A percentile compares a stretch with the other conserved stretches of the same genome.
Evolutionary conservation across 2,329 filamentous ascomycete species (phyloP).

Genomic region (Trichophyton schoenleinii): DNA sequence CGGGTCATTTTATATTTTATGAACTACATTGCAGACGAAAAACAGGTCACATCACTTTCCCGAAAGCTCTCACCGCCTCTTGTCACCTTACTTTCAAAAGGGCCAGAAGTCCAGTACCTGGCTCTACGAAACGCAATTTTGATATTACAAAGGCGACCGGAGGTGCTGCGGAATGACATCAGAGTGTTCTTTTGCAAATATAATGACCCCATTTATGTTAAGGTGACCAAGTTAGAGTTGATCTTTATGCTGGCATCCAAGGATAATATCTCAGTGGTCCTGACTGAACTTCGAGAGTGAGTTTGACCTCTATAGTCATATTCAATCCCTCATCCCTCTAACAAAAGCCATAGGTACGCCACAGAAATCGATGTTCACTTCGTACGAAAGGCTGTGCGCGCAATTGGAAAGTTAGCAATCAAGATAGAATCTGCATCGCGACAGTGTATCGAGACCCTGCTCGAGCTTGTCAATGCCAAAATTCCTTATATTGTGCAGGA

Average conservation of each 20-base stretch:
- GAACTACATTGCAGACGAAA: constrained; percentile 94
- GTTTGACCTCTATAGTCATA: constrained; percentile 16
- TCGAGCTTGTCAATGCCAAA: constrained; percentile 94
- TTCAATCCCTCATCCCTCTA: not conserved
- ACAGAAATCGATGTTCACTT: constrained; percentile 99
- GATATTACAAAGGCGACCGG: constrained; percentile 82
- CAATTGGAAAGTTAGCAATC: constrained; percentile 95
- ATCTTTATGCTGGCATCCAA: constrained; percentile 98
- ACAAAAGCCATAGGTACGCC: constrained; percentile 47
- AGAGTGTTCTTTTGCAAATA: constrained; percentile 99
- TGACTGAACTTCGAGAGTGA: constrained; percentile 83
- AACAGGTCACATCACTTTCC: constrained; percentile 73
- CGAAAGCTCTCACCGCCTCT: constrained; percentile 89
- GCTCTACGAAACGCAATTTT: constrained; percentile 85
- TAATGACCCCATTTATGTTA: constrained; percentile 98
- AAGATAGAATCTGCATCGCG: constrained; percentile 93
- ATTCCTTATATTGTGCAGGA: constrained; percentile 98
- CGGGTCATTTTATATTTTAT: constrained; percentile 93
- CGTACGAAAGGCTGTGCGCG: constrained; percentile 90
- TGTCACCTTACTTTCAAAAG: constrained; percentile 88
- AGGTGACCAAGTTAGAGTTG: constrained; percentile 94
- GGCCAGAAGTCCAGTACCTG: constrained; percentile 95
- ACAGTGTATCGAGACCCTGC: constrained; percentile 79
- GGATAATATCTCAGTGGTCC: constrained; percentile 86
- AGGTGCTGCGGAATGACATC: constrained; percentile 91